A percentile compares a stretch with the other conserved stretches of the same genome.
Evolutionary conservation across 352 stramenopile genomes (phyloP).

Genomic region (Pythium aphanidermatum): DNA sequence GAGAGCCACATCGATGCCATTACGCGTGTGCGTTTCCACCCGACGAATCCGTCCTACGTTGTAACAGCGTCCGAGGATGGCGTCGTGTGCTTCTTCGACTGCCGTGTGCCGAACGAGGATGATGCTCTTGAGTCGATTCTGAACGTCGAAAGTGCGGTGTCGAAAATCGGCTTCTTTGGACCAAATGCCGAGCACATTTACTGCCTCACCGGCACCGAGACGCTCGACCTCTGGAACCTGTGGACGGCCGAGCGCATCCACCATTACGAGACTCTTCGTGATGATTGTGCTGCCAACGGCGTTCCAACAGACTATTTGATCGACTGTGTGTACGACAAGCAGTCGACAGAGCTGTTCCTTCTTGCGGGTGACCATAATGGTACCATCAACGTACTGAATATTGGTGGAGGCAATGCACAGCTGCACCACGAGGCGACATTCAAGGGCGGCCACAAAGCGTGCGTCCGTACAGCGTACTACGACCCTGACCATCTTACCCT

Average conservation of each 20-base stretch:
- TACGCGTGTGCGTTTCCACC: slow-evolving; percentile 86
- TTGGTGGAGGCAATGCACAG: slow-evolving; percentile 44
- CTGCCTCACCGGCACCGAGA: slow-evolving; percentile 85
- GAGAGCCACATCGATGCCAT: slow-evolving; percentile 88
- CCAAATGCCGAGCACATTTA: slow-evolving; percentile 74
- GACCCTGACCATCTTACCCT: slow-evolving; percentile 38
- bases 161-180: slow-evolving; percentile 87
- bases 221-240: slow-evolving; percentile 87
- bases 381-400: slow-evolving; percentile 63
- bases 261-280: slow-evolving; percentile 68
- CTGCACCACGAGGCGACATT: slow-evolving; percentile 47
- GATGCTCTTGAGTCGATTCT: slow-evolving; percentile 87
- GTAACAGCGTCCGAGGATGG: slow-evolving; percentile 89
- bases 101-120: slow-evolving; percentile 74
- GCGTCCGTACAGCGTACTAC: slow-evolving; percentile 77
- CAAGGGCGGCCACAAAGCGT: slow-evolving; percentile 75
- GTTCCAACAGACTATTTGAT: slow-evolving; percentile 82
- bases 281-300: slow-evolving; percentile 62
- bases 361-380: slow-evolving; percentile 73
- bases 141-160: slow-evolving; percentile 87
- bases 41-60: slow-evolving; percentile 63
- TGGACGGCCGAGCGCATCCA: slow-evolving; percentile 75
- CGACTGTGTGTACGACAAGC: slow-evolving; percentile 78
- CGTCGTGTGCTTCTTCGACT: slow-evolving; percentile 89
- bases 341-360: slow-evolving; percentile 66